phyloP scores from a whole-genome alignment of 352 stramenopile species.

The Pythium myriotylum region DNA sequence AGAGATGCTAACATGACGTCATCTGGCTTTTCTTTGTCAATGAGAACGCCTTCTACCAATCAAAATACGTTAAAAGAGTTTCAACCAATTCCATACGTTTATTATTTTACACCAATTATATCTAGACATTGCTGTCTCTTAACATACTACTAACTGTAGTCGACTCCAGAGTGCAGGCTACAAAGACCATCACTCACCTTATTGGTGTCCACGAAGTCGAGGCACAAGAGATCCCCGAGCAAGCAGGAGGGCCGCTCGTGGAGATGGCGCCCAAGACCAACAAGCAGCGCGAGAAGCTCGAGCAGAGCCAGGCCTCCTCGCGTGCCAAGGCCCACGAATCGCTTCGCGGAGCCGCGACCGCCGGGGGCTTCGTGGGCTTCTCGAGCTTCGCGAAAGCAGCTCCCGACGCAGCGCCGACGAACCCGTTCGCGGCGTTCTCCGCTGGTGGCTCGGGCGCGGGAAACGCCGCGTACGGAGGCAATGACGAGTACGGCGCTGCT shows the following conservation, averaged over 20 bases:
- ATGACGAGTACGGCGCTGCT: conserved; percentile 11
- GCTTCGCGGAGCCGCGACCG: conserved; percentile 28
- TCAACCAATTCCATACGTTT: background rate
- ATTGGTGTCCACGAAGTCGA: conserved; percentile 6
- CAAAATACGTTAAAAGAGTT: conserved; percentile 2
- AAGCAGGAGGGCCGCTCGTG: no score
- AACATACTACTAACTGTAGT: background rate
- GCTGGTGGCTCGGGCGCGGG: conserved; percentile 20
- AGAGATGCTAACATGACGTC: background rate
- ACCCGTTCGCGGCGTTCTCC: conserved; percentile 28
- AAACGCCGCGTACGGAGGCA: conserved; percentile 13
- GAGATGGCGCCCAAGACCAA: conserved; percentile 72
- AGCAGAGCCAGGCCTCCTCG: conserved; percentile 81
- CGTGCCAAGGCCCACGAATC: conserved; percentile 73
- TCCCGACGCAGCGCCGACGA: background rate
- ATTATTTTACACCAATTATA: conserved; percentile 16
- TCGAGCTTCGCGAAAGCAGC: conserved; percentile 52
- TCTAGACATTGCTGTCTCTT: background rate
- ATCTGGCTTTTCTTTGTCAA: conserved; percentile 14
- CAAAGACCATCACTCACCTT: conserved; percentile 27
- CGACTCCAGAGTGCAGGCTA: conserved; percentile 11
- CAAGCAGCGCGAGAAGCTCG: conserved; percentile 88
- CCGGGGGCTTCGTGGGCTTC: conserved; percentile 73
- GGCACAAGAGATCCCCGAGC: conserved; percentile 8
- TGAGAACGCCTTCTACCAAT: conserved; percentile 20